phyloP scores from a whole-genome alignment of 2,329 filamentous ascomycete genomes.

The Phaeosphaeria sp. region DNA sequence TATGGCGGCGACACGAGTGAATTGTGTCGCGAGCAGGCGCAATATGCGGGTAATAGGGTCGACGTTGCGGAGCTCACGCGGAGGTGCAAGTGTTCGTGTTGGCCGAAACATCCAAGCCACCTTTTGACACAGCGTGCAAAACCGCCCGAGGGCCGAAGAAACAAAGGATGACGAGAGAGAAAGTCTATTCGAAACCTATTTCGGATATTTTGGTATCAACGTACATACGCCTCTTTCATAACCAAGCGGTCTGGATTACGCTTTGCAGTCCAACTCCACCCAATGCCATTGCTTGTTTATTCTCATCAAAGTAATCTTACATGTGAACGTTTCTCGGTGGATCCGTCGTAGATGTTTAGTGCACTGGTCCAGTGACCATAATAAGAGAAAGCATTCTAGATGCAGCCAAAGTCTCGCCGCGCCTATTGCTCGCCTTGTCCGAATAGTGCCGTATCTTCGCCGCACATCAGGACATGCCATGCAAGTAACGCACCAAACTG shows the following conservation, averaged over 20 bases:
- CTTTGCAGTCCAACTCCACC: background rate
- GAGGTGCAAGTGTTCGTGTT: slow-evolving; percentile 34
- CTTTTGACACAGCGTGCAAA: slow-evolving; percentile 27
- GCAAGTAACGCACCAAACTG: background rate
- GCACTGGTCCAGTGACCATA: background rate
- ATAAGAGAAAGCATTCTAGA: background rate
- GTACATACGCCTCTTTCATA: slow-evolving; percentile 1
- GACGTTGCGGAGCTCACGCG: slow-evolving; percentile 34
- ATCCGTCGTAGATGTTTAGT: background rate
- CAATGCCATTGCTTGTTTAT: background rate
- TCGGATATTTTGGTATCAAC: slow-evolving; percentile 13
- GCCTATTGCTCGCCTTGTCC: background rate
- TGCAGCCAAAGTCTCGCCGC: background rate
- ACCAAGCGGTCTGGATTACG: background rate
- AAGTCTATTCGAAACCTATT: slow-evolving; percentile 37
- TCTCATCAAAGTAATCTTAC: background rate
- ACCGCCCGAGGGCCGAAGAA: slow-evolving; percentile 11
- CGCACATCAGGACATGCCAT: background rate
- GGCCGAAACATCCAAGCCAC: slow-evolving; percentile 40
- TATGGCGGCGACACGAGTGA: slow-evolving; percentile 1
- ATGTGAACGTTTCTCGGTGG: background rate
- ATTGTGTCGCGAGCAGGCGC: slow-evolving; percentile 5
- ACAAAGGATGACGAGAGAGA: slow-evolving; percentile 30
- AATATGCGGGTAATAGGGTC: slow-evolving; percentile 13
- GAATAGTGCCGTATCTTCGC: background rate